These are phyloP conservation scores for Trypanosoma melophagium DNA, from an alignment of 208 protist species.

Conservation along the genomic window DNA sequence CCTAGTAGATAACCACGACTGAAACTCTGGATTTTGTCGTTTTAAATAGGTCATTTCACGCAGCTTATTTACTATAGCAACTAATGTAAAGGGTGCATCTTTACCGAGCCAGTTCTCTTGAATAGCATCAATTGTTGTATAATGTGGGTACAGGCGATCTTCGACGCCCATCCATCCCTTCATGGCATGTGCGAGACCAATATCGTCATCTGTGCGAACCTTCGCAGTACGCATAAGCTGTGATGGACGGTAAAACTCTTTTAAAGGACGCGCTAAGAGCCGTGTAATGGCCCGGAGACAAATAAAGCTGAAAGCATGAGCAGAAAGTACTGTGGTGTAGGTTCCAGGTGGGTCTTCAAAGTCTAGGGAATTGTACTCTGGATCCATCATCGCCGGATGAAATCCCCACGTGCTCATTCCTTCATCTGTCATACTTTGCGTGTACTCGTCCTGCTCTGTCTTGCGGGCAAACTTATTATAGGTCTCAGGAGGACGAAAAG, in stretches of 20 bases:
- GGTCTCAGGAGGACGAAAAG: conserved; percentile 72
- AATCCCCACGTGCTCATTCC: conserved; percentile 88
- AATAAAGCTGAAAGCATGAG: conserved; percentile 80
- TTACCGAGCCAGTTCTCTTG: conserved; percentile 89
- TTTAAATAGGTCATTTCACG: conserved; percentile 88
- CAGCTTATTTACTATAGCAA: conserved; percentile 86
- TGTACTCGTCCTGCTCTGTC: conserved; percentile 76
- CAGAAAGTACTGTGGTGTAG: conserved; percentile 75
- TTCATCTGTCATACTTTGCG: conserved; percentile 58
- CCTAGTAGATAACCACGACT: conserved; percentile 84
- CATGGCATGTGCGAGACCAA: conserved; percentile 79
- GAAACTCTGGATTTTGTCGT: conserved; percentile 85
- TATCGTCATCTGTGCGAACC: conserved; percentile 66
- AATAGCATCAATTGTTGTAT: conserved; percentile 87
- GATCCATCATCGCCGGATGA: conserved; percentile 82
- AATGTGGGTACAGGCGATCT: conserved; percentile 82
- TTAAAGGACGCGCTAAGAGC: conserved; percentile 73
- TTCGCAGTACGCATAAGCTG: conserved; percentile 81
- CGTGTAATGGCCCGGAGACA: conserved; percentile 67
- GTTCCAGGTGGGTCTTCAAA: conserved; percentile 82
- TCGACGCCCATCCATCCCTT: conserved; percentile 87
- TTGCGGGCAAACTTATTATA: conserved; percentile 86
- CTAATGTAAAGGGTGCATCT: conserved; percentile 84
- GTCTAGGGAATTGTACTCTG: conserved; percentile 80
- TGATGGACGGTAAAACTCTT: conserved; percentile 85